A percentile compares a stretch with the other conserved stretches of the same genome.
Evolutionary conservation across 169 alveolate genomes (phyloP).

Genomic region (Plasmodium adleri): DNA sequence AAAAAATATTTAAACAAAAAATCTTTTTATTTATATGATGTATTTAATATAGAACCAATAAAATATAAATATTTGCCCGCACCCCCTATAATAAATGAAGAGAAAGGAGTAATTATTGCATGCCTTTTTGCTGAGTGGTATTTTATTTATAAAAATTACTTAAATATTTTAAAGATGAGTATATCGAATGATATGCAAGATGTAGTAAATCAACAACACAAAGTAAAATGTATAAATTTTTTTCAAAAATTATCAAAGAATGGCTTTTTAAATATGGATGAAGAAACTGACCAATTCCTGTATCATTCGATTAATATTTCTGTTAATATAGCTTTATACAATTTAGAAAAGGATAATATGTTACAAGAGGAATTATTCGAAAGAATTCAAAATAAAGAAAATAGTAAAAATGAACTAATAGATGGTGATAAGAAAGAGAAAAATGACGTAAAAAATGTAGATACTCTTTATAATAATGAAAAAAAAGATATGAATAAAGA

Average conservation of each 20-base stretch:
- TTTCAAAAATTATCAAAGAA: conserved; percentile 31
- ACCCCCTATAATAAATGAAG: conserved; percentile 58
- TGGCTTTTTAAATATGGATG: conserved; percentile 64
- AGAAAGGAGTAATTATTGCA: conserved; percentile 51
- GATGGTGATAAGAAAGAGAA: conserved; percentile 2
- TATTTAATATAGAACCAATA: conserved; percentile 43
- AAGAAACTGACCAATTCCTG: conserved; percentile 37
- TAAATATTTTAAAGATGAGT: conserved; percentile 37
- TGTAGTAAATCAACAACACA: conserved; percentile 49
- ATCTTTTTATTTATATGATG: conserved; percentile 21
- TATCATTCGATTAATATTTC: conserved; percentile 46
- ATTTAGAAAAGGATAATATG: conserved; percentile 19
- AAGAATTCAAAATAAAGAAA: not conserved
- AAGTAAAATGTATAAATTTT: conserved; percentile 44
- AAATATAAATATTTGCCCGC: conserved; percentile 65
- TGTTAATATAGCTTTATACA: conserved; percentile 68
- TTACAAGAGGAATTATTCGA: not conserved
- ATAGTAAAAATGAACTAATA: not conserved
- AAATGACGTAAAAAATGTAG: not conserved
- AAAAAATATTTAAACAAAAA: conserved; percentile 17
- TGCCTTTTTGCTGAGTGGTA: conserved; percentile 73
- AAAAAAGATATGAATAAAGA: not conserved
- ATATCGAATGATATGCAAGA: conserved; percentile 34
- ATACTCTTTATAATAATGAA: not conserved
- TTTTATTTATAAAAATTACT: conserved; percentile 65